These are phyloP conservation scores for Hibiscus tridactylites DNA, from an alignment of 345 rosid genomes.

Conservation along the genomic window DNA sequence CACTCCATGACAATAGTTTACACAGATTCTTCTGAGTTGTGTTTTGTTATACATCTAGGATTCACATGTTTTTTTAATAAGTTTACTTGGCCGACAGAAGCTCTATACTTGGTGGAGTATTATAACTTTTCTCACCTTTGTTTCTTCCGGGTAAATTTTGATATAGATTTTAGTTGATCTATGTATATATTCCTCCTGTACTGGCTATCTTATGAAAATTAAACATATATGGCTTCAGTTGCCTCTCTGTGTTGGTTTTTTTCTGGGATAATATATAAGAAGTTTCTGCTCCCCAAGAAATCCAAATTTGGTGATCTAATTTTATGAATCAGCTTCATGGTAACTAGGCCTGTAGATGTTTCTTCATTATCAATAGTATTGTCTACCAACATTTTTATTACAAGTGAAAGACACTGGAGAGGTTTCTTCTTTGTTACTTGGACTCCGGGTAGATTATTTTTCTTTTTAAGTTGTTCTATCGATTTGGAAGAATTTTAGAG, in stretches of 20 bases:
- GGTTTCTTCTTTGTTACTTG: not conserved
- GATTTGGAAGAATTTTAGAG: no score
- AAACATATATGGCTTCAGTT: not conserved
- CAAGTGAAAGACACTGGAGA: not conserved
- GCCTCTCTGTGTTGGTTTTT: not conserved
- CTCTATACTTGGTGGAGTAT: not conserved
- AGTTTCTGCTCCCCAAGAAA: no score
- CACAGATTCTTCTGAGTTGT: slow-evolving; percentile 19
- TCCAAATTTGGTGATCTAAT: not conserved
- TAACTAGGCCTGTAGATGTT: not conserved
- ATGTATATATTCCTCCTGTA: not conserved
- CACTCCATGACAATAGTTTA: slow-evolving; percentile 28
- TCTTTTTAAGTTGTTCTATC: no score
- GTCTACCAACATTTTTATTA: not conserved
- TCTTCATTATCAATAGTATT: not conserved
- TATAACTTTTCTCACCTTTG: not conserved
- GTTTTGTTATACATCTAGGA: not conserved
- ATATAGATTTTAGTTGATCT: not conserved
- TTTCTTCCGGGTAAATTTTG: not conserved
- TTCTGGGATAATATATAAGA: not conserved
- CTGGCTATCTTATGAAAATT: not conserved
- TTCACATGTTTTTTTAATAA: not conserved
- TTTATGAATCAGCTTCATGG: not conserved
- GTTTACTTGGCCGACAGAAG: not conserved
- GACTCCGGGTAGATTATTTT: no score